Conservation (phyloP, 208 protist genomes). For the Tetramitus jugosus region DNA sequence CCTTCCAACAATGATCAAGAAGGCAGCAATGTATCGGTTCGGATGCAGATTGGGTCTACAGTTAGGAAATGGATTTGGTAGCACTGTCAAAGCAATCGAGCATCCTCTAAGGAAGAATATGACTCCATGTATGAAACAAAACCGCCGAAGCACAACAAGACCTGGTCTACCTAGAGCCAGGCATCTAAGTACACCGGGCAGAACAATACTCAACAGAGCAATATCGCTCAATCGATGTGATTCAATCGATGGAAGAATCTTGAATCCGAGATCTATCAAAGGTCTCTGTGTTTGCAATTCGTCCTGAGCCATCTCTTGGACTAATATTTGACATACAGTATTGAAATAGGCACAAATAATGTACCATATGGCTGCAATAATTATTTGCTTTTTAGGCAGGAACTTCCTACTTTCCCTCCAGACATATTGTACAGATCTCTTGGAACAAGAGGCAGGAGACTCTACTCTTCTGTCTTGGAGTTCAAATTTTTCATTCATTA, state of each 20-base stretch:
- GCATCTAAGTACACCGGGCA: not conserved
- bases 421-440: no score
- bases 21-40: not conserved
- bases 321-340: not conserved
- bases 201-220: not conserved
- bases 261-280: not conserved
- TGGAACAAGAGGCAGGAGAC: no score
- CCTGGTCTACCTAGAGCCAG: not conserved
- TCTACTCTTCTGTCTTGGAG: no score
- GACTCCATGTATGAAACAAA: not conserved
- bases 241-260: not conserved
- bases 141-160: not conserved
- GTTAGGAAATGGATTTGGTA: not conserved
- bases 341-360: not conserved
- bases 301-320: not conserved
- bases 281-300: not conserved
- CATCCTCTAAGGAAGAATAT: not conserved
- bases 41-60: not conserved
- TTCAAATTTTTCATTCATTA: no score
- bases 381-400: not conserved
- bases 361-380: not conserved
- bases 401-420: no score
- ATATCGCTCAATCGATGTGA: not conserved
- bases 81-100: not conserved
- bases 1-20: not conserved